These are phyloP conservation scores for Volvox carteri DNA, from an alignment of 163 green algal species.

Conservation along the genomic window DNA sequence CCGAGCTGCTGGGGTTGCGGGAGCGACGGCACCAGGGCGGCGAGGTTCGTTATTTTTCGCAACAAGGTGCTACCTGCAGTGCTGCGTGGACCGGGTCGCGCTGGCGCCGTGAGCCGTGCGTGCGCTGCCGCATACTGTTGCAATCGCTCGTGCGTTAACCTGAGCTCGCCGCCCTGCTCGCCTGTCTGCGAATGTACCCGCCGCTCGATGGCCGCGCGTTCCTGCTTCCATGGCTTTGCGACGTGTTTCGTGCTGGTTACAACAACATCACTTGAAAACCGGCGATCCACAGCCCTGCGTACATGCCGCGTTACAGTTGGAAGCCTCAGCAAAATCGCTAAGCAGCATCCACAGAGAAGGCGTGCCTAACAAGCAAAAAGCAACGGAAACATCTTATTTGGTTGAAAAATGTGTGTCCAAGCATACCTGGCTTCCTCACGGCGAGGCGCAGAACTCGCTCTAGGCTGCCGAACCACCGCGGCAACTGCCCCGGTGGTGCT, in stretches of 20 bases:
- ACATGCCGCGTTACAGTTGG: not conserved
- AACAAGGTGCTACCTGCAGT: not conserved
- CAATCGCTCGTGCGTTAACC: constrained; percentile 38
- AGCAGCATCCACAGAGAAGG: not conserved
- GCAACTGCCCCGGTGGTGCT: constrained; percentile 14
- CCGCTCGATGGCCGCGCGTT: not conserved
- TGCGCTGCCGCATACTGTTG: constrained; percentile 46
- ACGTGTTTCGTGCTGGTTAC: constrained; percentile 22
- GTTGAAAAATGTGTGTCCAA: no score
- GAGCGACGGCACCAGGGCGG: not conserved
- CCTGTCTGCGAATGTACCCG: not conserved
- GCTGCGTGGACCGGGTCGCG: not conserved
- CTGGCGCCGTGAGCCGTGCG: constrained; percentile 32
- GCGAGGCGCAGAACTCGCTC: not conserved
- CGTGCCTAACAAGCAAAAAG: no score
- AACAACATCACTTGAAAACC: constrained; percentile 12
- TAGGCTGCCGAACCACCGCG: not conserved
- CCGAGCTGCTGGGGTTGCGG: not conserved
- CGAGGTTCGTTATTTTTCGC: constrained; percentile 22
- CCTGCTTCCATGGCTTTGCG: not conserved
- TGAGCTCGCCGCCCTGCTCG: not conserved
- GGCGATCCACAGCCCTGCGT: not conserved
- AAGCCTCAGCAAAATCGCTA: not conserved
- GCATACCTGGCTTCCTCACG: not conserved
- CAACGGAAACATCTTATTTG: no score